These are phyloP conservation scores for Podospora tetraspora DNA, from an alignment of 495 filamentous ascomycete genomes.

Conservation along the genomic window DNA sequence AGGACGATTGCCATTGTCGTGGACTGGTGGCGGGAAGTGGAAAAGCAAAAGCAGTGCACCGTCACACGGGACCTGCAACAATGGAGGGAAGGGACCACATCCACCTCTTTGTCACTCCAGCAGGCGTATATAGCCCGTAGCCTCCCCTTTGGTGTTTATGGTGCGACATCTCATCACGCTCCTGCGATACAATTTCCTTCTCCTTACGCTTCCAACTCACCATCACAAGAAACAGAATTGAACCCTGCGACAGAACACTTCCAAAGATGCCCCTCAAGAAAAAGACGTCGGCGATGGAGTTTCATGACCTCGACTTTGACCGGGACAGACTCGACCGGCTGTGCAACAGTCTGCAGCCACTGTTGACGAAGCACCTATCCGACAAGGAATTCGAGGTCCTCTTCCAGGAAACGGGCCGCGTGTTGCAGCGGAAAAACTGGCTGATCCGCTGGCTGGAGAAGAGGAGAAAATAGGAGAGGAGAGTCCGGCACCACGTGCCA, in stretches of 20 bases:
- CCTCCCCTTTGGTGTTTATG: neutral
- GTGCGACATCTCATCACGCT: neutral
- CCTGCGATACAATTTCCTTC: too few species aligned
- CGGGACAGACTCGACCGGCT: slow-evolving; percentile 5
- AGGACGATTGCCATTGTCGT: neutral
- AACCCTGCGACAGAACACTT: too few species aligned
- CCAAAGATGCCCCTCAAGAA: neutral
- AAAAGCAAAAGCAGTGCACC: neutral
- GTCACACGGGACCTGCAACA: neutral
- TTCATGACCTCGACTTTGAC: neutral
- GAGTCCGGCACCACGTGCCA: neutral
- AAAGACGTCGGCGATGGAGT: neutral
- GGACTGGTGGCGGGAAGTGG: neutral
- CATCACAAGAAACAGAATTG: neutral
- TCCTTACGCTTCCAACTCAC: neutral
- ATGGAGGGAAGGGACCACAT: neutral
- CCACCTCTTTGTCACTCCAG: neutral
- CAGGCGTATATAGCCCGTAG: neutral
- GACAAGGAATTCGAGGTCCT: slow-evolving; percentile 4
- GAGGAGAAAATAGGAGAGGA: neutral
- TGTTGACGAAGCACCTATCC: slow-evolving; percentile 4
- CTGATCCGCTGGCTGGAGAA: neutral
- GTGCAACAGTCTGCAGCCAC: slow-evolving; percentile 8
- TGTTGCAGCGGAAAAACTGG: neutral
- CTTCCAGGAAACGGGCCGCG: neutral